Percentiles rank a stretch among this genome's conserved stretches.
Evolutionary conservation across 225 moss, liverwort and hornwort species (phyloP).

Genomic region (Antitrichia curtipendula): DNA sequence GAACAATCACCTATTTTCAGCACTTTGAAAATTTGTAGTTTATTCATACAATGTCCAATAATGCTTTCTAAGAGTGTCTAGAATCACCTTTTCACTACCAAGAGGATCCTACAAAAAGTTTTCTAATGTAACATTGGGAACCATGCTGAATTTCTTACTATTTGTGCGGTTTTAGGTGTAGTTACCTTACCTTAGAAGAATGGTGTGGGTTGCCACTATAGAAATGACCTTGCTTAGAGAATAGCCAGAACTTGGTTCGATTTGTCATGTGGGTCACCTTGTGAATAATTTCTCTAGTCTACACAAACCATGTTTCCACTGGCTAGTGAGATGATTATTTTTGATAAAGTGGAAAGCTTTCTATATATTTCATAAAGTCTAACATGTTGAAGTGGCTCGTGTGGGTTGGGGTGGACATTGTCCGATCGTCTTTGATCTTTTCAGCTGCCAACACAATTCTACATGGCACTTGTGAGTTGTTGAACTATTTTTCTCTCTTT

Average conservation of each 20-base stretch:
- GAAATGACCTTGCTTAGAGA: background rate
- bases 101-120: no score
- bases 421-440: background rate
- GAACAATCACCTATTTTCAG: no score
- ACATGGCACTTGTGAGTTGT: constrained; percentile 55
- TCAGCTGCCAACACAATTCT: constrained; percentile 87
- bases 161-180: no score
- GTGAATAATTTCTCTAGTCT: background rate
- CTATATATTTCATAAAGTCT: background rate
- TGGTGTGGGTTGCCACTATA: no score
- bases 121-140: no score
- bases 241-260: background rate
- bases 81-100: no score
- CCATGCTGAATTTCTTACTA: no score
- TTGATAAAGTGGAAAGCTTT: background rate
- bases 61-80: no score
- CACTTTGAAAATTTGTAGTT: no score
- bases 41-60: no score
- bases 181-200: no score
- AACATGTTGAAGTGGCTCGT: background rate
- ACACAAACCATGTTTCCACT: background rate
- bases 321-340: background rate
- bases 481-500: background rate
- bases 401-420: background rate
- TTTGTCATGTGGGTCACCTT: background rate